A percentile compares a stretch with the other conserved stretches of the same genome.
These are phyloP conservation scores for Aspergillus sp. DNA, from an alignment of 2,329 filamentous ascomycete species.

Conservation along the genomic window DNA sequence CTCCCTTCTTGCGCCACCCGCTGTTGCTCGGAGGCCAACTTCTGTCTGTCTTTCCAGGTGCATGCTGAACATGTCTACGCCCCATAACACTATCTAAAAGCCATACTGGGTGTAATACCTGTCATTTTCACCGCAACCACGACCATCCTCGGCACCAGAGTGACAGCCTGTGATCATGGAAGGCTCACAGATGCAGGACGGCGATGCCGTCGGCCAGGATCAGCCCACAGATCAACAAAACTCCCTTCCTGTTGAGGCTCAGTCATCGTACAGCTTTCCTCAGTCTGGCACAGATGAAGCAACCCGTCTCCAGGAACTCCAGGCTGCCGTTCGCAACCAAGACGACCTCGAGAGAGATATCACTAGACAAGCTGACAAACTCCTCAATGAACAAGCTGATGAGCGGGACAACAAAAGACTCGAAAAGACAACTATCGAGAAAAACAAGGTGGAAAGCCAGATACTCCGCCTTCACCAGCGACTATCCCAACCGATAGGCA, in stretches of 20 bases:
- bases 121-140: too few species aligned
- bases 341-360: conserved; percentile 90
- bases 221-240: neutral
- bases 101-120: too few species aligned
- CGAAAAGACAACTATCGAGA: conserved; percentile 54
- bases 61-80: too few species aligned
- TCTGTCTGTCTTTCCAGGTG: too few species aligned
- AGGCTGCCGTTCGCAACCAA: conserved; percentile 74
- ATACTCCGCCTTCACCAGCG: conserved; percentile 59
- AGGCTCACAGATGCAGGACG: neutral
- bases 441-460: conserved; percentile 62
- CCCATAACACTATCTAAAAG: too few species aligned
- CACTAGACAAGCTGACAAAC: conserved; percentile 55
- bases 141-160: too few species aligned
- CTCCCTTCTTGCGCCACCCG: too few species aligned
- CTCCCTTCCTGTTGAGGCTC: neutral
- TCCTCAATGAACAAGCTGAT: conserved; percentile 61
- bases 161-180: neutral
- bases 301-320: conserved; percentile 59
- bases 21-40: too few species aligned
- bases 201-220: neutral
- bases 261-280: neutral
- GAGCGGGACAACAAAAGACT: conserved; percentile 62
- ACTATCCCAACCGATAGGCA: conserved; percentile 54
- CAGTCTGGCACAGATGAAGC: conserved; percentile 50